phyloP scores from a whole-genome alignment of 2,329 filamentous ascomycete genomes.

The Fusarium buharicum region DNA sequence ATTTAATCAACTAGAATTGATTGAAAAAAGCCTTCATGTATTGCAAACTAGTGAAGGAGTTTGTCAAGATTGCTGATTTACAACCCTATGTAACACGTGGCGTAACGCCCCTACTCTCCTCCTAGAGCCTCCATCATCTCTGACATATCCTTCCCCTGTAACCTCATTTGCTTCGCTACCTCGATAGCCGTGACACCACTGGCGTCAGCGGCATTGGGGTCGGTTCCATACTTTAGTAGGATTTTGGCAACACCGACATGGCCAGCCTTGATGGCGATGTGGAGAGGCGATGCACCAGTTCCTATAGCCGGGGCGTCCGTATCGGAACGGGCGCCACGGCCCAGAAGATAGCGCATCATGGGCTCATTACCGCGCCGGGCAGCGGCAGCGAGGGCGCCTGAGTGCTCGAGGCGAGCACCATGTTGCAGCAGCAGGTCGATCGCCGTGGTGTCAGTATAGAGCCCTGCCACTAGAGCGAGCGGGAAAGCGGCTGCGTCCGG shows the following conservation, averaged over 20 bases:
- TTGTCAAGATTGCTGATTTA: no score
- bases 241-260: not conserved
- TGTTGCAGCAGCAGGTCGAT: not conserved
- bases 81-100: no score
- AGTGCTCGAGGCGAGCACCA: not conserved
- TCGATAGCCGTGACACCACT: not conserved
- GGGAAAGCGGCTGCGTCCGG: slow-evolving; percentile 1
- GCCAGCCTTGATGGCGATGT: not conserved
- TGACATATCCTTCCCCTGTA: not conserved
- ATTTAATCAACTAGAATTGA: no score
- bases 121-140: not conserved
- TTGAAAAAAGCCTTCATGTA: no score
- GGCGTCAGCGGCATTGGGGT: fast-evolving
- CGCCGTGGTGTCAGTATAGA: not conserved
- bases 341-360: not conserved
- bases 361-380: not conserved
- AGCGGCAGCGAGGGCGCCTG: not conserved
- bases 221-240: not conserved
- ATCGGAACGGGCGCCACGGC: not conserved
- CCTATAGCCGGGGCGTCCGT: not conserved
- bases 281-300: not conserved
- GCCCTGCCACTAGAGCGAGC: not conserved
- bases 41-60: no score
- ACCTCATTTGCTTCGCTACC: not conserved
- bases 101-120: not conserved